Evolutionary conservation across 805 yeast species (phyloP).

Genomic region (Saturnispora dispora): DNA sequence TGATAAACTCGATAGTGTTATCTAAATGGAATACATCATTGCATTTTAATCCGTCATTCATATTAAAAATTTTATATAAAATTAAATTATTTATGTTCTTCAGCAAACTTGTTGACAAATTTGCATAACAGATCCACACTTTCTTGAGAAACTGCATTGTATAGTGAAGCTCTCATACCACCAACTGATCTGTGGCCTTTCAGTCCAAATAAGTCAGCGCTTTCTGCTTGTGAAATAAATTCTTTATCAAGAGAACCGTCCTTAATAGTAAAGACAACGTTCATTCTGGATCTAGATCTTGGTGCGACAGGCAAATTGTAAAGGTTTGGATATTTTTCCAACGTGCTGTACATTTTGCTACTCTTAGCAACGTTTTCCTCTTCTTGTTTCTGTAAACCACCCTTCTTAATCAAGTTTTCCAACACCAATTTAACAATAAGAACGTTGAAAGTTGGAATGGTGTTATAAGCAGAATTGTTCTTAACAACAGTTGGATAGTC

Average conservation of each 20-base stretch:
- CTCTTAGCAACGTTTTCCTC: slow-evolving; percentile 55
- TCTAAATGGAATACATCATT: too few relatives aligned
- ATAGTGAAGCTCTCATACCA: slow-evolving; percentile 88
- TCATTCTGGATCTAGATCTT: slow-evolving; percentile 75
- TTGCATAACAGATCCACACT: slow-evolving; percentile 49
- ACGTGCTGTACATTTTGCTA: slow-evolving; percentile 46
- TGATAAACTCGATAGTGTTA: too few relatives aligned
- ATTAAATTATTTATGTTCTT: slow-evolving; percentile 18
- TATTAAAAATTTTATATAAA: too few relatives aligned
- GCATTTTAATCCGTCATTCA: too few relatives aligned
- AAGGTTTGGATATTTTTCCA: slow-evolving; percentile 58
- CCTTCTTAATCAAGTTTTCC: slow-evolving; percentile 47
- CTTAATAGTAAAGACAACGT: slow-evolving; percentile 77
- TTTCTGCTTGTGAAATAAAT: slow-evolving; percentile 60
- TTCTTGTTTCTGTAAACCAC: slow-evolving; percentile 66
- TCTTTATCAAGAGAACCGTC: slow-evolving; percentile 49
- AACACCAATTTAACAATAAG: slow-evolving; percentile 79
- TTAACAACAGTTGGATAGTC: slow-evolving; percentile 79
- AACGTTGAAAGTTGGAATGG: slow-evolving; percentile 88
- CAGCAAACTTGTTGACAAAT: slow-evolving; percentile 54
- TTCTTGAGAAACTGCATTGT: slow-evolving; percentile 70
- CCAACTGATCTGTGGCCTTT: slow-evolving; percentile 97
- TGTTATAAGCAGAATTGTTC: slow-evolving; percentile 90
- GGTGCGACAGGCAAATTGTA: slow-evolving; percentile 59
- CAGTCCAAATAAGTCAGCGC: slow-evolving; percentile 59